Conservation (phyloP, 2,329 filamentous ascomycete genomes). For the Lasiodiplodia theobromae region DNA sequence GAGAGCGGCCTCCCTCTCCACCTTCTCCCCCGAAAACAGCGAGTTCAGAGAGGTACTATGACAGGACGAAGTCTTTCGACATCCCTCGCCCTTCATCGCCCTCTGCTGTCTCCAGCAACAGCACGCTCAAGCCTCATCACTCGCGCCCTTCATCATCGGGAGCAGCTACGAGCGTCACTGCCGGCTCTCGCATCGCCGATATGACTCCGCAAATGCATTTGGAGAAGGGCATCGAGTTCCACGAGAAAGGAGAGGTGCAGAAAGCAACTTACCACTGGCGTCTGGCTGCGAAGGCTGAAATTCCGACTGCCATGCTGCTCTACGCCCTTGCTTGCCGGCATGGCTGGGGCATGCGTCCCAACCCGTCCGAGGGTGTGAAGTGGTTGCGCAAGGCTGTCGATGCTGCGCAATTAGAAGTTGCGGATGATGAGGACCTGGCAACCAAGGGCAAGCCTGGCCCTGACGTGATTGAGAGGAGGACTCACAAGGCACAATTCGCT, state of each 20-base stretch:
- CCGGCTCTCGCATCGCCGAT: conserved; percentile 60
- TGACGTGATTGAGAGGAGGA: conserved; percentile 75
- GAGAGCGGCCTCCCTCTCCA: conserved; percentile 45
- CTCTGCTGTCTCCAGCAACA: conserved; percentile 52
- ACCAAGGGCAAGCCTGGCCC: conserved; percentile 65
- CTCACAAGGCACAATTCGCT: conserved; percentile 90
- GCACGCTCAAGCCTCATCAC: conserved; percentile 48
- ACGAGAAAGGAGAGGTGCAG: conserved; percentile 84
- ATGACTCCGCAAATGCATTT: conserved; percentile 88
- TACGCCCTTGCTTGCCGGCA: conserved; percentile 95
- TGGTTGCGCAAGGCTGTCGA: conserved; percentile 95
- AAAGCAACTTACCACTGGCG: conserved; percentile 97
- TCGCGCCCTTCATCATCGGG: conserved; percentile 24
- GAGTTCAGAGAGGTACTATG: conserved; percentile 15
- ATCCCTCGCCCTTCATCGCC: conserved; percentile 36
- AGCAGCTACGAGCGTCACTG: conserved; percentile 21
- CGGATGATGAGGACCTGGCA: conserved; percentile 75
- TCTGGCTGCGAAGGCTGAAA: conserved; percentile 81
- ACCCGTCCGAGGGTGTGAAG: conserved; percentile 85
- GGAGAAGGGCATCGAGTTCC: conserved; percentile 85
- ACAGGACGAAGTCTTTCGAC: conserved; percentile 36
- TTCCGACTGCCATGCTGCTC: conserved; percentile 93
- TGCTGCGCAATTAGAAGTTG: conserved; percentile 79
- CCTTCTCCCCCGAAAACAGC: conserved; percentile 47
- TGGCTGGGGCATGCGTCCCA: conserved; percentile 96